Evolutionary conservation across 75 land plant species (phyloP).

Genomic region (Cunninghamia lanceolata): DNA sequence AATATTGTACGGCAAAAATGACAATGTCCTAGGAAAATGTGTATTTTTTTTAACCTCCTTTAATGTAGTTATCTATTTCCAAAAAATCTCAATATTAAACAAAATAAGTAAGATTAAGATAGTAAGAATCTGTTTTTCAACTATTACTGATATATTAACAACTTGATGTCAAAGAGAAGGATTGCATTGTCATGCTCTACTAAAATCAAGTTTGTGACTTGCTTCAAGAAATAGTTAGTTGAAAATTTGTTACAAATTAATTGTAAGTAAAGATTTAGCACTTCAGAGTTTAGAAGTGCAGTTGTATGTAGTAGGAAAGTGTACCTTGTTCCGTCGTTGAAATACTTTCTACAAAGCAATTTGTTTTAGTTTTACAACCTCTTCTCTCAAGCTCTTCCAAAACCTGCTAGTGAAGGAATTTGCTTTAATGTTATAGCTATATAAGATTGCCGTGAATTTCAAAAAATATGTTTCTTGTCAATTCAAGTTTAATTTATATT

Average conservation of each 20-base stretch:
- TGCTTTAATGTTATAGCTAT: background rate
- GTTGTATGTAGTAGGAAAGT: background rate
- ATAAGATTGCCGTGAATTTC: background rate
- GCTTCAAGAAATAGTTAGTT: background rate
- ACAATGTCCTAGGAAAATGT: too few relatives aligned
- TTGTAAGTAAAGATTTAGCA: background rate
- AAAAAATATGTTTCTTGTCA: background rate
- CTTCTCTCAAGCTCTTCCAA: slow-evolving; percentile 48
- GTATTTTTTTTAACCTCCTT: too few relatives aligned
- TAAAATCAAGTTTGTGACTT: background rate
- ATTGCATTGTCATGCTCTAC: background rate
- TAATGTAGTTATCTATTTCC: too few relatives aligned
- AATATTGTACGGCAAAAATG: too few relatives aligned
- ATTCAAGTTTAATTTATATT: background rate
- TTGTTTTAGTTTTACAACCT: slow-evolving; percentile 49
- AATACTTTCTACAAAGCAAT: slow-evolving; percentile 56
- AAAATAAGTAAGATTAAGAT: too few relatives aligned
- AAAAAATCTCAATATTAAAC: background rate
- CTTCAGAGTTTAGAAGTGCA: background rate
- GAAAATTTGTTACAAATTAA: background rate
- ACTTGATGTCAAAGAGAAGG: background rate
- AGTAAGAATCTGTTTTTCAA: too few relatives aligned
- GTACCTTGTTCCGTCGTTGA: slow-evolving; percentile 54
- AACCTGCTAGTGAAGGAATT: slow-evolving; percentile 46
- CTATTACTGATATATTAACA: background rate